Base-by-base conservation (phyloP, 2,329 filamentous ascomycete species). In the Penicillium sp. region DNA sequence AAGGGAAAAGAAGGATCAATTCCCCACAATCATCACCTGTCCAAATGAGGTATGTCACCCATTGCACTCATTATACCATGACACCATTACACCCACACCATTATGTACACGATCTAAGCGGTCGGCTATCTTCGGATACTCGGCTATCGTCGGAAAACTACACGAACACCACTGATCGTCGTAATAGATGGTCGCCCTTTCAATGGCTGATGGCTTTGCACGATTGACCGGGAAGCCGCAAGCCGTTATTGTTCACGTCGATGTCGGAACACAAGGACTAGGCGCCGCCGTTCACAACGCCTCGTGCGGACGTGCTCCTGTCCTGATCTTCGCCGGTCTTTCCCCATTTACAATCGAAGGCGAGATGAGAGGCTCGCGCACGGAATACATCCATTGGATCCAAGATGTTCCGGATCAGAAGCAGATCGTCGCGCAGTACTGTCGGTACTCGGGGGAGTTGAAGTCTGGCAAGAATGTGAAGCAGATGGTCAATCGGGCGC, bases 331-430 rank as follows among this genome's bases (percentile, higher is more conserved):
- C 60, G 88, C 88, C 1, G 88, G 88, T 4, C 72, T 91, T 13
- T 88, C 83, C 9, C 88, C 88, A 0, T 88, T 83, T 64, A 91
- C 88, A 0, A 78, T 85, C 27, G 86, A 90, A 60, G 88, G 88
- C 13, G 88, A 92, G 69, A 81, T 87, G 72, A 79, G 84, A 1
- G 88, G 88, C 10, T 84, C 80, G n/a, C 77, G 88, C 46, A 90
- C 87, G 1, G 88, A 92, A 69, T 91, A 88, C 66, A 91, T 90
- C 58, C 88, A 92, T 67, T 92, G 88, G 87, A 86, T 91, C 28
- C 88, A 92, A 62, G 87, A 92, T 68, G 85, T 90, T 2, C 87
- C 86, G 0, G 87, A 92, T 61, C 88, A 92, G 67, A 88, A 86
- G 66, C 80, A 83, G 61, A 91, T 95, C 51, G 75, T 95, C 3